Conservation (phyloP, 495 filamentous ascomycete species). For the Friedmanniomyces endolithicus region DNA sequence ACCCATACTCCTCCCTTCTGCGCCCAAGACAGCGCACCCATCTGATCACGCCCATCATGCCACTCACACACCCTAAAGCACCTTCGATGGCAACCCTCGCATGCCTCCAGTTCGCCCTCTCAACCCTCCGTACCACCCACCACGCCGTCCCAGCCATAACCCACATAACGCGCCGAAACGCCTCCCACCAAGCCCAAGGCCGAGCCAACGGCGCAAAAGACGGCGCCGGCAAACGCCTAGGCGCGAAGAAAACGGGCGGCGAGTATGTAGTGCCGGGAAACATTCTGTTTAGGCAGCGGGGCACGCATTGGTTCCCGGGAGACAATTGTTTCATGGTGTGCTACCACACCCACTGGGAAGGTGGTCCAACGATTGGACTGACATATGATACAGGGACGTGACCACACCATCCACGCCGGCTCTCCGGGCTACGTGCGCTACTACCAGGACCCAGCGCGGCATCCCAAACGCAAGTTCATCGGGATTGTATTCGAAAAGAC, state of each 20-base stretch:
- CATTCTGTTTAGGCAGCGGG: slow-evolving; percentile 95
- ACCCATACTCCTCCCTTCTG: not conserved
- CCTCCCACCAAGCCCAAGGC: slow-evolving; percentile 76
- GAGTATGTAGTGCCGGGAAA: slow-evolving; percentile 88
- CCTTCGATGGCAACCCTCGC: slow-evolving; percentile 15
- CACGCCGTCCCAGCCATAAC: slow-evolving; percentile 1
- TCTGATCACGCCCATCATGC: not conserved
- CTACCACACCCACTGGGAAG: not conserved
- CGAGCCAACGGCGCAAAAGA: slow-evolving; percentile 74
- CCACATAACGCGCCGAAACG: slow-evolving; percentile 45
- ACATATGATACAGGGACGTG: slow-evolving; percentile 46
- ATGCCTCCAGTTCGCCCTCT: slow-evolving; percentile 7
- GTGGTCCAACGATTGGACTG: not conserved
- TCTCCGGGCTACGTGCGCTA: slow-evolving; percentile 84
- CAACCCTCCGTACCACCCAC: slow-evolving; percentile 12
- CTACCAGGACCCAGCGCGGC: slow-evolving; percentile 70
- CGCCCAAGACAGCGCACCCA: not conserved
- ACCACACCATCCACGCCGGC: slow-evolving; percentile 89
- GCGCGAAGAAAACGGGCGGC: slow-evolving; percentile 85
- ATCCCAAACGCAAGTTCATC: slow-evolving; percentile 81
- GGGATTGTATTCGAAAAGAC: slow-evolving; percentile 74
- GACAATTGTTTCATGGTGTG: slow-evolving; percentile 69
- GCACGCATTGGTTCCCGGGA: slow-evolving; percentile 85
- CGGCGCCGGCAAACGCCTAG: slow-evolving; percentile 82
- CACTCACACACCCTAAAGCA: not conserved